Evolutionary conservation across 352 stramenopile species (phyloP), one percentile per base, ranked within the genome.

Genomic region (Pythium vanterpoolii): DNA sequence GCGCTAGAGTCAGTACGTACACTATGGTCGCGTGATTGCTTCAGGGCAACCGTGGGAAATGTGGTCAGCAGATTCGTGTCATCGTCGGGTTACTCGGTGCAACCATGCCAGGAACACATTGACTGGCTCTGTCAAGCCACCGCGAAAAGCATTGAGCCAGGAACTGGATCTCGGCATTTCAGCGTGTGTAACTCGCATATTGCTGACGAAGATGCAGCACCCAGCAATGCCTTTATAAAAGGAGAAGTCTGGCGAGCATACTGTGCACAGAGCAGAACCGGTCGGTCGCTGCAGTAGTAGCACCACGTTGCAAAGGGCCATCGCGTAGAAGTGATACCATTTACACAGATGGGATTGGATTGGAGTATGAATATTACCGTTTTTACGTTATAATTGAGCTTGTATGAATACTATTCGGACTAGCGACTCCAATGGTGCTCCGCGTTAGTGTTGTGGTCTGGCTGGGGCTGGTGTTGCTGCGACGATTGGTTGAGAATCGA

Each of bases 81-180:
- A 53, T 62, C 54, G 54, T 55, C 42, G 31, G 33, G 54, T 51
- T 62, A 62, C 54, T 55, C 19, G 9, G 44, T 45, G 54, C 43
- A 42, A 45, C 33, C 9, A 18, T 42, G 34, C 34, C 13, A 18
- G 11, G 8, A 21, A 19, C 11, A 16, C 10, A n/a, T 5, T 28
- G 42, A 53, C 53, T 50, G 54, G 54, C 54, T 62, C 54, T 62
- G 54, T 31, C 36, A 47, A n/a, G 27, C 5, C 19, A n/a, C 18
- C 31, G 4, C 2, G 39, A 30, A 23, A 44, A 57, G 24, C 24
- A 26, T 39, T 34, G 42, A 57, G 34, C 50, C 26, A 23, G 7
- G 26, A 50, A 50, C 44, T 50, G 44, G 46, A 36, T 52, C n/a
- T 46, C 13, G n/a, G 21, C 27, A 27, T 46, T 18, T 46, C 40